phyloP scores from a whole-genome alignment of 208 protist species.

The Acanthamoeba divionensis region DNA sequence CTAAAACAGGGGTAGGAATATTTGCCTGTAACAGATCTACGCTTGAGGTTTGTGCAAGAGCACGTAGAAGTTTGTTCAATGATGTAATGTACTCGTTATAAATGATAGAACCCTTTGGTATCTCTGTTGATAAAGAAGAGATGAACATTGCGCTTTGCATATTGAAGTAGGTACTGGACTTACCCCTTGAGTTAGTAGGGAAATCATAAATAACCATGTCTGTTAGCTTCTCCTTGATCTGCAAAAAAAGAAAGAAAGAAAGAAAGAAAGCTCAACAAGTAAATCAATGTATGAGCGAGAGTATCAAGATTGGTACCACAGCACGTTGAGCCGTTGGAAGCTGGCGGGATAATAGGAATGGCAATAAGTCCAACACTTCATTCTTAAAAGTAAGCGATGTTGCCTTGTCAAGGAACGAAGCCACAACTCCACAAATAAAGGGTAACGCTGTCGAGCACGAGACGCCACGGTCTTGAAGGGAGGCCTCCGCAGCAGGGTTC shows the following conservation, averaged over 20 bases:
- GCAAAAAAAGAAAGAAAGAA: background rate
- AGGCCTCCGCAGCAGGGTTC: too few relatives aligned
- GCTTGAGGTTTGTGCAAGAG: slow-evolving; percentile 52
- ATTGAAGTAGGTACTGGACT: background rate
- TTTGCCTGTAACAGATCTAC: background rate
- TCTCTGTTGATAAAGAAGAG: background rate
- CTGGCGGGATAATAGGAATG: slow-evolving; percentile 10
- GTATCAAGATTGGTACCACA: background rate
- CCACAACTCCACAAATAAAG: slow-evolving; percentile 15
- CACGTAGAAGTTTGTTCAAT: slow-evolving; percentile 63
- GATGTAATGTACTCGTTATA: slow-evolving; percentile 66
- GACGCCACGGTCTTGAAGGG: too few relatives aligned
- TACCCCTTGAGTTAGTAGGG: slow-evolving; percentile 63
- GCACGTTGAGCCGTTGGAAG: background rate
- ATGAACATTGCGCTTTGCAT: background rate
- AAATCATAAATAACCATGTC: slow-evolving; percentile 71
- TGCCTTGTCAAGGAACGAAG: slow-evolving; percentile 25
- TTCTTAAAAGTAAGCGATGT: slow-evolving; percentile 6
- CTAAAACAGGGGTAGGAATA: background rate
- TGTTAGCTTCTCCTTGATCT: slow-evolving; percentile 66
- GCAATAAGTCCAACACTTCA: slow-evolving; percentile 43
- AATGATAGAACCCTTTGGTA: slow-evolving; percentile 40
- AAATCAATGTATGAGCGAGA: background rate
- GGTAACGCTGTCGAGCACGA: background rate
- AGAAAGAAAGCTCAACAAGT: background rate